phyloP scores from a whole-genome alignment of 768 basidiomycete species.

The Lyophyllum decastes region DNA sequence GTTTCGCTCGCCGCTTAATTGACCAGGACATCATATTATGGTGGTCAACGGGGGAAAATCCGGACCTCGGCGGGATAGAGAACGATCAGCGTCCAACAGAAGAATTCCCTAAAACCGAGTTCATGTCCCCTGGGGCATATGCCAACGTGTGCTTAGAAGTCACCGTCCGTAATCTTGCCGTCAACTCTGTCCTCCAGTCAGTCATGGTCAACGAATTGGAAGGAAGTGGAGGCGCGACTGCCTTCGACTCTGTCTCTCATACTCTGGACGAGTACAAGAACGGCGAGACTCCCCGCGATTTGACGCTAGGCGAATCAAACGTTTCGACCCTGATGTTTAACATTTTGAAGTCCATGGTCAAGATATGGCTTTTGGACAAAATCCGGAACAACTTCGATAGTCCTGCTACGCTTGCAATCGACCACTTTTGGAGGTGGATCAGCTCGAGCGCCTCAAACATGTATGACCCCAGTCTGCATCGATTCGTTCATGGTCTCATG shows the following conservation, averaged over 20 bases:
- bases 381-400: conserved; percentile 66
- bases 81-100: conserved; percentile 77
- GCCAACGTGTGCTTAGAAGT: conserved; percentile 92
- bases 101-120: conserved; percentile 83
- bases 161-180: conserved; percentile 87
- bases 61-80: conserved; percentile 93
- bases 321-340: conserved; percentile 86
- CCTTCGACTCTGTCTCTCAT: conserved; percentile 90
- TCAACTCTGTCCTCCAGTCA: conserved; percentile 92
- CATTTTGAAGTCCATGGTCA: conserved; percentile 85
- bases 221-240: conserved; percentile 90
- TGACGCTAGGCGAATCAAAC: conserved; percentile 87
- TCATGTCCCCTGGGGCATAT: conserved; percentile 83
- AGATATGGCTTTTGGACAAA: conserved; percentile 88
- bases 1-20: conserved; percentile 83
- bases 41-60: conserved; percentile 91
- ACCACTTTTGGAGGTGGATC: conserved; percentile 99
- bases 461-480: conserved; percentile 91
- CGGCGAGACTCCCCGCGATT: conserved; percentile 65
- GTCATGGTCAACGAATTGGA: conserved; percentile 96
- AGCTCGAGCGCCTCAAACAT: conserved; percentile 82
- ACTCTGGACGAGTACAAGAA: conserved; percentile 91
- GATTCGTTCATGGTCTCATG: conserved; percentile 95
- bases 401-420: conserved; percentile 71
- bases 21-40: conserved; percentile 92